phyloP scores from a whole-genome alignment of 2,329 filamentous ascomycete genomes.

The Nigrospora sphaerica region DNA sequence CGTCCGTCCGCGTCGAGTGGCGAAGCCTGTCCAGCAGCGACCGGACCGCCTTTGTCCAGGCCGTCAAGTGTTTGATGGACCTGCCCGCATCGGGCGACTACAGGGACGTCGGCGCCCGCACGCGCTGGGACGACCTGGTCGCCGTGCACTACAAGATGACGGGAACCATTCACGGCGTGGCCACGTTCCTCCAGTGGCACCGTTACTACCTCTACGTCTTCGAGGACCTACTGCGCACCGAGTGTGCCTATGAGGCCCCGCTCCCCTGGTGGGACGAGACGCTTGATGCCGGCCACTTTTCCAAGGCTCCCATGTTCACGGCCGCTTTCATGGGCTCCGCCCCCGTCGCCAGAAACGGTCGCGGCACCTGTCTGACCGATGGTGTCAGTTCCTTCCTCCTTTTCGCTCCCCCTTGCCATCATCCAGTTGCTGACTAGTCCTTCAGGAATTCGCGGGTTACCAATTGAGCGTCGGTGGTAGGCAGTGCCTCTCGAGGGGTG shows the following conservation, averaged over 20 bases:
- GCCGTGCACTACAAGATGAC: conserved; percentile 28
- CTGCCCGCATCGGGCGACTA: conserved; percentile 19
- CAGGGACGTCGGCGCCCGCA: conserved; percentile 15
- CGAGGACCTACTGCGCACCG: conserved; percentile 16
- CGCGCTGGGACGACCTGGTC: conserved; percentile 29
- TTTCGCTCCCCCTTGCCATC: not conserved
- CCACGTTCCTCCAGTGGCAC: conserved; percentile 32
- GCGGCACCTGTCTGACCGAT: conserved; percentile 23
- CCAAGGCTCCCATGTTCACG: conserved; percentile 20
- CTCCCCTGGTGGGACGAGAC: conserved; percentile 35
- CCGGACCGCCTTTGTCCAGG: conserved; percentile 22
- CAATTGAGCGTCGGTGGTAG: conserved; percentile 22
- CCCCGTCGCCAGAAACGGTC: conserved; percentile 14
- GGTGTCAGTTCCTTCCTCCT: conserved; percentile 16
- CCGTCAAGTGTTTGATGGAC: conserved; percentile 24
- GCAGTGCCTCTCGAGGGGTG: conserved; percentile 25
- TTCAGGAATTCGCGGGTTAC: conserved; percentile 18
- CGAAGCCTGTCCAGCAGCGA: conserved; percentile 19
- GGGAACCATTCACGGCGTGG: conserved; percentile 21
- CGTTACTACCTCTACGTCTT: conserved; percentile 28
- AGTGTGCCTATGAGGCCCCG: conserved; percentile 27
- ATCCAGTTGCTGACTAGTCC: not conserved
- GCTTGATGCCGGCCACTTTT: conserved; percentile 23
- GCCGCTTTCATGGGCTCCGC: conserved; percentile 20
- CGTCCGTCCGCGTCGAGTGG: conserved; percentile 22